A percentile compares a stretch with the other conserved stretches of the same genome.
Conservation (phyloP, 768 basidiomycete genomes). For the Vishniacozyma victoriae region DNA sequence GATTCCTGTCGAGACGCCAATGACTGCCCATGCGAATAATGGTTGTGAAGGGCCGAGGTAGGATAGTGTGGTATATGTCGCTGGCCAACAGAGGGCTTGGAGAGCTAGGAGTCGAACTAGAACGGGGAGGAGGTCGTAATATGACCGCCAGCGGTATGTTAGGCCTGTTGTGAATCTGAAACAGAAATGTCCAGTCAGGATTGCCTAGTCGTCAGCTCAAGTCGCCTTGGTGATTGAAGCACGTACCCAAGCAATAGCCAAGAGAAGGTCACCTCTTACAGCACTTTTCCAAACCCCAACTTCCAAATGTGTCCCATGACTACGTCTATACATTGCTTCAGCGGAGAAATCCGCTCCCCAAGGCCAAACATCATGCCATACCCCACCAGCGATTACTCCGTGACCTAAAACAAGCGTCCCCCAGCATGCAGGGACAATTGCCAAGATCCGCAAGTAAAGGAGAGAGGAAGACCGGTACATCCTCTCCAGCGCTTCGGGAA, state of each 20-base stretch:
- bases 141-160: conserved; percentile 78
- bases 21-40: conserved; percentile 80
- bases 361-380: conserved; percentile 31
- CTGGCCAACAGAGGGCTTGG: conserved; percentile 94
- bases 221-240: neutral
- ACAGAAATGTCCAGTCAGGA: conserved; percentile 84
- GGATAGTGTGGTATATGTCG: conserved; percentile 75
- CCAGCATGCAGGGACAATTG: conserved; percentile 37
- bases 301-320: conserved; percentile 5
- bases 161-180: conserved; percentile 81
- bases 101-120: conserved; percentile 85
- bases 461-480: conserved; percentile 20
- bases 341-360: conserved; percentile 33
- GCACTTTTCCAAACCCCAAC: conserved; percentile 17
- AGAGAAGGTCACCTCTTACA: conserved; percentile 24
- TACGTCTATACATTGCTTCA: conserved; percentile 27
- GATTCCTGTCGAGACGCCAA: conserved; percentile 80
- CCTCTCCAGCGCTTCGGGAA: conserved; percentile 8
- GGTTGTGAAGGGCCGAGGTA: conserved; percentile 68
- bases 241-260: conserved; percentile 43
- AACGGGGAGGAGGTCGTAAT: conserved; percentile 81
- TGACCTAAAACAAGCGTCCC: conserved; percentile 20
- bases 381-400: conserved; percentile 20
- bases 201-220: conserved; percentile 52
- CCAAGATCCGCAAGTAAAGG: conserved; percentile 35